Evolutionary conservation across 2,329 filamentous ascomycete species (phyloP), one percentile per base, ranked within the genome.

Genomic region (Aureobasidium sp.): DNA sequence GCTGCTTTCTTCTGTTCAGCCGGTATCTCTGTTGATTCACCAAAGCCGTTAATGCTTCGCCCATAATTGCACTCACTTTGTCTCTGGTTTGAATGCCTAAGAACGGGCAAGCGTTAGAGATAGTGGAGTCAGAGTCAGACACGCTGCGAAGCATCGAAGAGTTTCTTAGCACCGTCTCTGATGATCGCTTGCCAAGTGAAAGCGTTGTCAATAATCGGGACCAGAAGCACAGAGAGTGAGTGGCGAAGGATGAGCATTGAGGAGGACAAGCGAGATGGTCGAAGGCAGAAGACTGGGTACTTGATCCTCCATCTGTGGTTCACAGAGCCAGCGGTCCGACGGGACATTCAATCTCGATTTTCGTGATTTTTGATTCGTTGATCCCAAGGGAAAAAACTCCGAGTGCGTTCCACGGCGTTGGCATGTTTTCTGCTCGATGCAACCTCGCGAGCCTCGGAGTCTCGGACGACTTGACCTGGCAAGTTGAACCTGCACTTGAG

Each of bases 261-360:
- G 10, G 21, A 39, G 49, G 21, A 11, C n/a, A 7, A 27, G 32
- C 8, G 7, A 16, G 25, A 14, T 3, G 49, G 49, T 39, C 34
- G 49, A 29, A 51, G 49, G 49, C 25, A 51, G 49, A 51, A 51
- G 11, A 51, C 49, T 51, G 49, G 49, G 49, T 51, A 51, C 49
- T 25, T 27, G 49, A 39, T 51, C 49, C 32, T 51, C 37, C 21
- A 3, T 37, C 4, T 37, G 32, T n/a, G 34, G 16, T 41, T 8
- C 7, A 42, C 4, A 27, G 21, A 14, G 50, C 13, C 21, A 27
- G 13, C 27, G 13, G 13, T 25, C 11, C 21, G 34, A 32, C 10
- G 3, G 21, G 14, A 30, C 21, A 14, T 21, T 25, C 13, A 5
- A 32, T 54, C 27, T 42, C 37, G 50, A 54, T 32, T 42, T n/a